Evolutionary conservation across 192 early-diverging fungal genomes (phyloP).

Genomic region (Kappamyces sp.): DNA sequence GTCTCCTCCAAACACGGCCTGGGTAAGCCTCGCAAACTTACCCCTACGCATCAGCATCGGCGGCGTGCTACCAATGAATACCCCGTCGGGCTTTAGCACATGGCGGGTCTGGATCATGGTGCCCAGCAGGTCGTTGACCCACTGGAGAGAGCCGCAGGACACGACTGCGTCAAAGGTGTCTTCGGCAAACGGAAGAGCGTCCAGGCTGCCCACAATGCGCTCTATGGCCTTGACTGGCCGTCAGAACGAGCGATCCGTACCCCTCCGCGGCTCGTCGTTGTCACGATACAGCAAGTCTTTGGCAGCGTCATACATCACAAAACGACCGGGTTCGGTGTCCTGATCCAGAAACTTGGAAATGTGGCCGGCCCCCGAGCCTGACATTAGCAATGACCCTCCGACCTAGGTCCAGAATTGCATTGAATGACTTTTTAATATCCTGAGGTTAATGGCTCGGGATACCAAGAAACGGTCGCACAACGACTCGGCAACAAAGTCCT

Average conservation of each 20-base stretch:
- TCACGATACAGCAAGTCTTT: constrained; percentile 29
- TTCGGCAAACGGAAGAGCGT: constrained; percentile 69
- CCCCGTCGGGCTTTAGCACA: constrained; percentile 82
- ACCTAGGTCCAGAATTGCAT: background rate
- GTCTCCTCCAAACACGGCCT: constrained; percentile 87
- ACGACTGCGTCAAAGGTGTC: constrained; percentile 84
- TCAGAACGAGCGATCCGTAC: constrained; percentile 15
- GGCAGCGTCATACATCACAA: constrained; percentile 86
- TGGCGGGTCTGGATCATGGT: constrained; percentile 78
- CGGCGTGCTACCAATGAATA: constrained; percentile 63
- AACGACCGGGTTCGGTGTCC: constrained; percentile 68
- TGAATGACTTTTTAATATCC: no score
- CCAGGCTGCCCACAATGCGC: constrained; percentile 79
- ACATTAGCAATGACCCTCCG: constrained; percentile 5
- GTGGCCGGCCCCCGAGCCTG: constrained; percentile 84
- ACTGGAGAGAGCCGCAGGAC: constrained; percentile 81
- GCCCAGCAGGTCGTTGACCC: constrained; percentile 93
- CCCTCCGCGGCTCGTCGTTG: constrained; percentile 35
- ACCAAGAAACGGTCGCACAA: constrained; percentile 73
- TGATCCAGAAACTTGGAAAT: constrained; percentile 74
- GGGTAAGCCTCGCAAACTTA: no score
- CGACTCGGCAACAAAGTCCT: constrained; percentile 82
- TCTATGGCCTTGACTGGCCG: constrained; percentile 46
- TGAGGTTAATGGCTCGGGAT: no score
- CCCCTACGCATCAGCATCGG: no score